Conservation (phyloP, 768 basidiomycete species). For the Kwoniella sp. region DNA sequence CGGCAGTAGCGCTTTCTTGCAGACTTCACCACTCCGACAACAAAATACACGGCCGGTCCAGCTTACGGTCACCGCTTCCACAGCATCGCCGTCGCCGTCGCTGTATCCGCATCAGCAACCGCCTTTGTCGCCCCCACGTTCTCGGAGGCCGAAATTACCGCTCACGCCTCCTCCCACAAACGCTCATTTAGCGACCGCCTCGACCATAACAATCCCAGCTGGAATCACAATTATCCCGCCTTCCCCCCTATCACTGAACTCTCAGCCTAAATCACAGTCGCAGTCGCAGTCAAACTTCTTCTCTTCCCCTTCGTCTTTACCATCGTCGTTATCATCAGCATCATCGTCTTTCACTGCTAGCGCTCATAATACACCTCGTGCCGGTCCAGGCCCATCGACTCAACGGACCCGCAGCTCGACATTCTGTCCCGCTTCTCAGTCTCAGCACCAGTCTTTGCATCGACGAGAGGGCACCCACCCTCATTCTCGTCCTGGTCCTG, state of each 20-base stretch:
- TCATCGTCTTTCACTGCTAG: not conserved
- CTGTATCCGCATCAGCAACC: not conserved
- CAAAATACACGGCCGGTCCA: not conserved
- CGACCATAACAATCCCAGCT: constrained; percentile 11
- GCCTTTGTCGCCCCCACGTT: not conserved
- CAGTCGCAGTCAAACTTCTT: not conserved
- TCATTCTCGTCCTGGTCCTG: not conserved
- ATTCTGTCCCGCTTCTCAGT: not conserved
- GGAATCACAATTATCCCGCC: constrained; percentile 26
- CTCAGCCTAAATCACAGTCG: not conserved
- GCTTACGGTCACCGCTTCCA: too few species aligned
- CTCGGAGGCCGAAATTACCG: not conserved
- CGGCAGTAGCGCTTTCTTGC: not conserved
- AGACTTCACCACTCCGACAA: not conserved
- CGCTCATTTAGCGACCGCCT: not conserved
- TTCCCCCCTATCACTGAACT: constrained; percentile 2
- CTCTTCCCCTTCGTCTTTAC: not conserved
- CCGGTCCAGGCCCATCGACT: not conserved
- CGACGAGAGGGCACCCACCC: not conserved
- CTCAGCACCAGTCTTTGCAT: not conserved
- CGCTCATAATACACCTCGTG: not conserved
- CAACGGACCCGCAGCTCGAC: not conserved
- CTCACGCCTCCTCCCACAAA: not conserved
- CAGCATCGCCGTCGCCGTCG: constrained; percentile 1
- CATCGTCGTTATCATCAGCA: not conserved